A percentile compares a stretch with the other conserved stretches of the same genome.
Conservation (phyloP, 1,284 basidiomycete species). For the Uromyces viciae-fabae region DNA sequence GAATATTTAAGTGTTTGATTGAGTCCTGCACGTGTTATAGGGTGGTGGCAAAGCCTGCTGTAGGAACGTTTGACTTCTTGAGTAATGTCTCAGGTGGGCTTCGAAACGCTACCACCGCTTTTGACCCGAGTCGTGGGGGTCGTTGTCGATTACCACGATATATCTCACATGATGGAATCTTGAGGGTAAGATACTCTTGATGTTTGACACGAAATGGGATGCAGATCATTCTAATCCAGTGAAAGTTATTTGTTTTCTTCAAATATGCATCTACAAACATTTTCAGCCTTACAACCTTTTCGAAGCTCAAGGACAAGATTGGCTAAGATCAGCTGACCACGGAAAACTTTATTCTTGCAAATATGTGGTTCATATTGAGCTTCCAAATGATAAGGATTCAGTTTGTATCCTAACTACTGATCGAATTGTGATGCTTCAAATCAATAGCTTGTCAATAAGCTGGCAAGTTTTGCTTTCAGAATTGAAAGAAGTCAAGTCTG, state of each 20-base stretch:
- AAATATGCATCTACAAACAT: background rate
- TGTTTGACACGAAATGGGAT: background rate
- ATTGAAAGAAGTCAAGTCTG: conserved; percentile 80
- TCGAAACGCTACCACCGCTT: conserved; percentile 96
- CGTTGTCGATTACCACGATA: conserved; percentile 83
- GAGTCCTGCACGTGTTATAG: conserved; percentile 56
- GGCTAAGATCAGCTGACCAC: conserved; percentile 86
- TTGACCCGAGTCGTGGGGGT: conserved; percentile 86
- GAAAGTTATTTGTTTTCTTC: conserved; percentile 10
- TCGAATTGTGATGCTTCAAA: conserved; percentile 77
- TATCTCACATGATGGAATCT: conserved; percentile 76
- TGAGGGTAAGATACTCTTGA: conserved; percentile 63
- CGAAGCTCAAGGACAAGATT: conserved; percentile 90
- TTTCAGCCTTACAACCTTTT: conserved; percentile 75
- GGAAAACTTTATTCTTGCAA: conserved; percentile 76
- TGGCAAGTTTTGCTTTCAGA: conserved; percentile 90
- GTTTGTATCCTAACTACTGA: conserved; percentile 76
- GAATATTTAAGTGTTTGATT: conserved; percentile 46
- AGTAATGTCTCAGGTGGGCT: conserved; percentile 79
- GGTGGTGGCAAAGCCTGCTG: conserved; percentile 89
- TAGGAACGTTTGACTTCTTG: conserved; percentile 92
- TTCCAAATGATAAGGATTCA: conserved; percentile 70
- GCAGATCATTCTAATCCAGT: background rate
- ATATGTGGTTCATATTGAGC: conserved; percentile 87
- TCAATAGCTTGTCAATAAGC: conserved; percentile 74